These are phyloP conservation scores for Tylopilus plumbeoviolaceoides DNA, from an alignment of 768 basidiomycete genomes.

Conservation along the genomic window DNA sequence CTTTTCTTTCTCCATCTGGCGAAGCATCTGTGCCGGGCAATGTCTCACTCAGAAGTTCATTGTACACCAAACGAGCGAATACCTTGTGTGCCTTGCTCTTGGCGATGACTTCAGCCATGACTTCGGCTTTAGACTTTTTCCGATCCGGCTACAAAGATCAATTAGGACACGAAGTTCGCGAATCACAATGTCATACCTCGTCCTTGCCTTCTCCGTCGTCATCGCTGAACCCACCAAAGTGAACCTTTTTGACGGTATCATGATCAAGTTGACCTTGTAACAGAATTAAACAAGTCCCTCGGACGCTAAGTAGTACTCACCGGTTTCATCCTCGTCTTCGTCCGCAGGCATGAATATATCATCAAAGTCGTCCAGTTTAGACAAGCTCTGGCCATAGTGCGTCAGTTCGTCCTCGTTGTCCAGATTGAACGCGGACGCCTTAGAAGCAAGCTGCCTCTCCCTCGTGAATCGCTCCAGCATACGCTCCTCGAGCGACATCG, in stretches of 20 bases:
- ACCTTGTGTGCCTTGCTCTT: slow-evolving; percentile 98
- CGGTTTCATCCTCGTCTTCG: slow-evolving; percentile 49
- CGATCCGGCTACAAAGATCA: slow-evolving; percentile 54
- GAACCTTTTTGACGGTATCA: slow-evolving; percentile 60
- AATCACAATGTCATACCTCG: slow-evolving; percentile 37
- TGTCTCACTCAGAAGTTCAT: not conserved
- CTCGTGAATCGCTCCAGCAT: slow-evolving; percentile 95
- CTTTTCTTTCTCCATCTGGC: slow-evolving; percentile 86
- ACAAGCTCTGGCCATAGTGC: slow-evolving; percentile 86
- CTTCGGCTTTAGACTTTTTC: slow-evolving; percentile 92
- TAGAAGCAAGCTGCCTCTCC: slow-evolving; percentile 78
- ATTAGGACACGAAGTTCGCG: not conserved
- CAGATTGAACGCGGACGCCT: slow-evolving; percentile 78
- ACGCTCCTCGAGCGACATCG: slow-evolving; percentile 91
- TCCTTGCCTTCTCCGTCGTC: slow-evolving; percentile 53
- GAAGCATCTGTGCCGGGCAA: slow-evolving; percentile 52
- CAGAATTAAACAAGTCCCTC: not conserved
- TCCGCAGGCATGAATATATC: slow-evolving; percentile 51
- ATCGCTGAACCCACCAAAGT: slow-evolving; percentile 87
- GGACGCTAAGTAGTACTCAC: slow-evolving; percentile 25
- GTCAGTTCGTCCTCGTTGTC: slow-evolving; percentile 91
- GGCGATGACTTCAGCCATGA: slow-evolving; percentile 96
- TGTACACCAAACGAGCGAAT: not conserved
- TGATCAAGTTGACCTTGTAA: slow-evolving; percentile 60
- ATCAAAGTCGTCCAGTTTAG: slow-evolving; percentile 82